Base-by-base conservation (phyloP, 2,329 filamentous ascomycete species). In the Diatrype stigma region DNA sequence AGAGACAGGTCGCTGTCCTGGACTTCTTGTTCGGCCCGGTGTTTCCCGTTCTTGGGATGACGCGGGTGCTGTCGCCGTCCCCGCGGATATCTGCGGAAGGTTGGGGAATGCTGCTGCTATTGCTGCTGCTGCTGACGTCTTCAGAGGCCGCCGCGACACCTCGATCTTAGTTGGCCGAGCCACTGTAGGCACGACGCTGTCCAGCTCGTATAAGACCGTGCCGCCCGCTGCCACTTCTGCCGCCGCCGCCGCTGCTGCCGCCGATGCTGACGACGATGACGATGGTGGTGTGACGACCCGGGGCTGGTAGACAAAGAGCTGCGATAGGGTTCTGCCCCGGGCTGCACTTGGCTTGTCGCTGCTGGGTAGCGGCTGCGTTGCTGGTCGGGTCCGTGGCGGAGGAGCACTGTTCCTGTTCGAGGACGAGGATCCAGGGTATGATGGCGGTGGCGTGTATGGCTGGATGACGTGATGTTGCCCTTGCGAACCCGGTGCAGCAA, bases 271-370 rank as follows among this genome's bases (percentile, higher is more conserved):
- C 45, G 38, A 26, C 17, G 22, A 30, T 44, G 17, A 17, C 23
- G 23, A 42, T 37, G 38, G 22, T 12, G 22, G 49, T 21, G 26
- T 47, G 35, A 38, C 44, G 22, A 4, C 44, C 21, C 46, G 49
- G 12, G 51, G 47, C 28, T 51, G 47, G 37, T 56, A 55, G 21
- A 51, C 49, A 23, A 53, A 58, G 14, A 58, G 23, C 44, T 54
- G 49, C 28, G 56, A 51, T 19, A 53, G 46, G 17, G 48, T 50
- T 17, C 47, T 40, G 17, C 48, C 51, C 11, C 47, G 12, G 7
- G 34, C 28, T 32, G 42, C 42, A 22, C 26, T 17, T 17, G 12
- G 26, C 19, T 23, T 44, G 26, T 48, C 34, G 10, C 32, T 28
- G 10, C 32, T 28, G 26, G 17, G 16, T 42, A 34, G 40, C 7